Conservation (phyloP, 441 rosid species). For the Jatropha podagrica region DNA sequence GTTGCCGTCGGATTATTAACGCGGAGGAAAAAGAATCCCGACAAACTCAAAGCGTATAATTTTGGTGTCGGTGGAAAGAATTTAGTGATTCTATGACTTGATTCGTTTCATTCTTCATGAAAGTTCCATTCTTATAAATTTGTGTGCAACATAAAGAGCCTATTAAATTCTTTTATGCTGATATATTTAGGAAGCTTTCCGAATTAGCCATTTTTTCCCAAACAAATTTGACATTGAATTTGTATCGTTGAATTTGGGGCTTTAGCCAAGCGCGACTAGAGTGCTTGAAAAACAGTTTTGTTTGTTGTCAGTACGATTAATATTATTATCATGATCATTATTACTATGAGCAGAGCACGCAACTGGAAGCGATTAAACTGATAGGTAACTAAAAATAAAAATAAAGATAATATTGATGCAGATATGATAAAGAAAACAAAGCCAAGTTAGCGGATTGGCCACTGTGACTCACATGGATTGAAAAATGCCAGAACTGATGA, state of each 20-base stretch:
- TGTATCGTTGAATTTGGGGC: not conserved
- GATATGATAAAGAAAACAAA: not conserved
- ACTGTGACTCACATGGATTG: slow-evolving; percentile 12
- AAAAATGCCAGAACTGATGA: not conserved
- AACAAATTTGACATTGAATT: not conserved
- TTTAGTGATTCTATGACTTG: too few species aligned
- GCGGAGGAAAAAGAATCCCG: not conserved
- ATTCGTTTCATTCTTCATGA: too few species aligned
- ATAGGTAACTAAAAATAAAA: not conserved
- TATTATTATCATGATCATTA: too few species aligned
- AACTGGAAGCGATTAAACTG: not conserved
- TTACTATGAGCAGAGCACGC: not conserved
- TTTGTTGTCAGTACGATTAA: too few species aligned
- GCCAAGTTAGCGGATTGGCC: not conserved
- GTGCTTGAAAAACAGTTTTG: too few species aligned
- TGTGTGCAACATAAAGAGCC: too few species aligned
- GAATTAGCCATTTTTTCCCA: not conserved
- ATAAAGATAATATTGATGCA: not conserved
- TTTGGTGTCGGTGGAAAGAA: not conserved
- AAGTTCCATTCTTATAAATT: too few species aligned
- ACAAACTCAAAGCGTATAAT: not conserved
- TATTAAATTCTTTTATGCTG: not conserved
- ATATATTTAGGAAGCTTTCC: not conserved
- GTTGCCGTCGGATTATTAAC: not conserved
- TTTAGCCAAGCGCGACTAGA: too few species aligned